Base-by-base conservation (phyloP, 2,329 filamentous ascomycete genomes). In the Paradendryphiella salina region DNA sequence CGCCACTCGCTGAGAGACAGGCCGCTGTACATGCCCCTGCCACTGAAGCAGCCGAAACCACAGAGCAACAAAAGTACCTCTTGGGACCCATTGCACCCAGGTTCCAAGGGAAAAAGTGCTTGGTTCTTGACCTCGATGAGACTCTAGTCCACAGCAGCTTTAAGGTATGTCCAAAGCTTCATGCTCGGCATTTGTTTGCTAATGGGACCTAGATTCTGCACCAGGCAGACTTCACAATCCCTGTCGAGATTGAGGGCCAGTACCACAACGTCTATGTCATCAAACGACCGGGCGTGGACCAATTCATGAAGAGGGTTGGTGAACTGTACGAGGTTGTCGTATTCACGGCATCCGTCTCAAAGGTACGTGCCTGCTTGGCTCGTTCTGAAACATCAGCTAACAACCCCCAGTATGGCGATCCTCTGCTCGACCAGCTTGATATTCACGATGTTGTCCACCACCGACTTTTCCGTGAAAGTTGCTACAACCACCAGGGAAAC, bases 251-350 rank as follows among this genome's bases (percentile, higher is more conserved):
- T 59, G 94, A 99, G 78, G 94, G 94, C 49, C 95, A 96, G 74
- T 97, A 95, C 71, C 94, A 99, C 77, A 99, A 99, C 68, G 95
- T 99, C 46, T 99, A 99, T 72, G 94, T 99, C 60, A 99, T 99
- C 74, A 99, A 99, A 78, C 85, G 94, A 66, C 94, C 94, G n/a
- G 94, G 94, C 46, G 94, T 99, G 15, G 94, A 99, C 71, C 87
- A 95, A 59, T 99, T 99, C 75, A 96, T 99, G 90, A 97, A 97
- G 80, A 82, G 94, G 52, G 92, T 99, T 29, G 94, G 94, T 41
- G 94, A 99, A 76, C 81, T 99, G 41, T 99, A 97, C 68, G 94
- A 99, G 77, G 93, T 99, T 40, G 94, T 99, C 20, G 93, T 99
- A 37, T 99, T 99, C 72, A 99, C 94, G 33, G 94, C 94, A 45